A percentile compares a stretch with the other conserved stretches of the same genome.
Conservation (phyloP, 2,329 filamentous ascomycete genomes). For the Colletotrichum siamense region DNA sequence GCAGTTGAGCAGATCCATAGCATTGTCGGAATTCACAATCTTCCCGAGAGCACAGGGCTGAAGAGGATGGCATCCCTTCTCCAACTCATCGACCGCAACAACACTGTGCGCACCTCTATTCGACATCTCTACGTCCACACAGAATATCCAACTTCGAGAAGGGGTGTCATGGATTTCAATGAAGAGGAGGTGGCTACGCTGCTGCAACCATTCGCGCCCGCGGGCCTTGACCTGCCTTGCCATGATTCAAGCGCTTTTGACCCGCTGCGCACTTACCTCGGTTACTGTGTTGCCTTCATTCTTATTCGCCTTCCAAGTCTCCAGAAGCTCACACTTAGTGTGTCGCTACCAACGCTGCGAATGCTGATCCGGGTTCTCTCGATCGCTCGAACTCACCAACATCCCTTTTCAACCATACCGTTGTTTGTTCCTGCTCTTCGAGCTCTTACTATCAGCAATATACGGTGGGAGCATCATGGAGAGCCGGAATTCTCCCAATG, state of each 20-base stretch:
- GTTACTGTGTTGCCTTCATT: background rate
- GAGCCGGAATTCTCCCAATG: too few species aligned
- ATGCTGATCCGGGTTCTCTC: too few species aligned
- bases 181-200: background rate
- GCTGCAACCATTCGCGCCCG: rapidly evolving
- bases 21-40: background rate
- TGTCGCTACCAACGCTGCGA: too few species aligned
- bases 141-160: rapidly evolving
- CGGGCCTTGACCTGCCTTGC: rapidly evolving
- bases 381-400: background rate
- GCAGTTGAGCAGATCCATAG: background rate
- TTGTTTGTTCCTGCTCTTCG: background rate
- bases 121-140: background rate
- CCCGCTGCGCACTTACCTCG: background rate
- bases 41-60: rapidly evolving
- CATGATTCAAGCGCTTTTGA: rapidly evolving
- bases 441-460: background rate
- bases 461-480: too few species aligned
- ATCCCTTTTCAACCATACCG: background rate
- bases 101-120: background rate
- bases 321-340: background rate
- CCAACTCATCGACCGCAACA: background rate
- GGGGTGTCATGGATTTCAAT: too few species aligned
- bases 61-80: background rate
- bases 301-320: background rate